Evolutionary conservation across 108 stramenopile genomes (phyloP).

Genomic region (Skeletonema costatum): DNA sequence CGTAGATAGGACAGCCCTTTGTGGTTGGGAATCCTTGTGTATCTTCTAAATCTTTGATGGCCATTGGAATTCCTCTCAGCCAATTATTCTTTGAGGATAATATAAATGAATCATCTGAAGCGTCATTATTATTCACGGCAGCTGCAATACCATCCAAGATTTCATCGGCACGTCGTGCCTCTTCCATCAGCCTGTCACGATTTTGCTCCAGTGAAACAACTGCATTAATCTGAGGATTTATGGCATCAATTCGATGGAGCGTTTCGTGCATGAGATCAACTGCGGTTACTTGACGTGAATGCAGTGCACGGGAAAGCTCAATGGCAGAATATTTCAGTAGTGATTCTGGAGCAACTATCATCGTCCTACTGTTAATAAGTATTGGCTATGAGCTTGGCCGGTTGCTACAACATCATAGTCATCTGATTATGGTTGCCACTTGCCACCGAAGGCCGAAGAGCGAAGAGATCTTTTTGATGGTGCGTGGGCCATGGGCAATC

Average conservation of each 20-base stretch:
- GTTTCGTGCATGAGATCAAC: constrained; percentile 48
- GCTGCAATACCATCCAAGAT: constrained; percentile 4
- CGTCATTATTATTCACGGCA: not conserved
- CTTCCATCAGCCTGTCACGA: constrained; percentile 32
- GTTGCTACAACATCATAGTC: no score
- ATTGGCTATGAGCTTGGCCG: no score
- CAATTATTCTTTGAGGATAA: constrained; percentile 15
- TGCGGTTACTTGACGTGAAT: constrained; percentile 35
- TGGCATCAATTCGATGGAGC: constrained; percentile 46
- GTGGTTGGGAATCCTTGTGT: constrained; percentile 53
- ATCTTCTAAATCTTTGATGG: constrained; percentile 60
- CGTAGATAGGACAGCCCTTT: constrained; percentile 44
- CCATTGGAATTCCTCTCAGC: constrained; percentile 64
- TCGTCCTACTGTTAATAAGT: no score
- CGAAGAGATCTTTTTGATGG: no score
- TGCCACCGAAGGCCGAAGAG: no score
- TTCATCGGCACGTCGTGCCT: constrained; percentile 43
- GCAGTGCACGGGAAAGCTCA: constrained; percentile 8
- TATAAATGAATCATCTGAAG: no score
- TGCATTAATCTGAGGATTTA: constrained; percentile 51
- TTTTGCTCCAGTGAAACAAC: constrained; percentile 1
- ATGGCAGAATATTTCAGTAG: not conserved
- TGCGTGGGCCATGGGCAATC: no score
- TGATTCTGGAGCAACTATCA: not conserved
- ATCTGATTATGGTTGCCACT: no score